Evolutionary conservation across 1,284 basidiomycete genomes (phyloP).

Genomic region (Sparassis latifolia): DNA sequence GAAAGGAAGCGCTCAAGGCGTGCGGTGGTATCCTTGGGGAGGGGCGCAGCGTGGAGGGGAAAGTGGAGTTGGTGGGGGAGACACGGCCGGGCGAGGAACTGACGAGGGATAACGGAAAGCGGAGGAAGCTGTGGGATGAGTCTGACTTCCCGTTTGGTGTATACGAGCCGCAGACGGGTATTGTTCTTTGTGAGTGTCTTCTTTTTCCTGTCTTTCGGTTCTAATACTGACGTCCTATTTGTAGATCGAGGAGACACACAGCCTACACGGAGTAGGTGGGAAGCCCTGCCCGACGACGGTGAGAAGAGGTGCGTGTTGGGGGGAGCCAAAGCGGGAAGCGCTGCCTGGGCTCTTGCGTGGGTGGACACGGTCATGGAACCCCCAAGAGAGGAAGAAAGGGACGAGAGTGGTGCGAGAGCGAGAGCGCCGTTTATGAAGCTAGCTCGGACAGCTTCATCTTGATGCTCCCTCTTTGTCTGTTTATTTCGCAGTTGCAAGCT

Average conservation of each 20-base stretch:
- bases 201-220: constrained; percentile 2
- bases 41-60: constrained; percentile 12
- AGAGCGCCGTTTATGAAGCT: constrained; percentile 8
- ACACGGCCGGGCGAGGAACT: constrained; percentile 21
- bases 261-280: constrained; percentile 59
- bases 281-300: constrained; percentile 39
- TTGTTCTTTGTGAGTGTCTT: constrained; percentile 55
- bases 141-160: constrained; percentile 46
- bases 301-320: constrained; percentile 48
- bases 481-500: too few relatives aligned
- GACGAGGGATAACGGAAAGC: constrained; percentile 16
- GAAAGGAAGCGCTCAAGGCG: constrained; percentile 50
- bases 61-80: constrained; percentile 14
- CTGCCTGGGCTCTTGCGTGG: constrained; percentile 74
- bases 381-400: constrained; percentile 12
- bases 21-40: constrained; percentile 34
- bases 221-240: constrained; percentile 1
- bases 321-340: constrained; percentile 66
- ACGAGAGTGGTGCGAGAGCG: constrained; percentile 8
- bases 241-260: constrained; percentile 69
- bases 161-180: constrained; percentile 69
- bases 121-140: constrained; percentile 22
- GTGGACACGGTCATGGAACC: constrained; percentile 66
- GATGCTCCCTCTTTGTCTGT: too few relatives aligned
- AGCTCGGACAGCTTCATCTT: neutral